These are phyloP conservation scores for Candida pseudoviswanathii DNA, from an alignment of 1,139 yeast genomes.

Conservation along the genomic window DNA sequence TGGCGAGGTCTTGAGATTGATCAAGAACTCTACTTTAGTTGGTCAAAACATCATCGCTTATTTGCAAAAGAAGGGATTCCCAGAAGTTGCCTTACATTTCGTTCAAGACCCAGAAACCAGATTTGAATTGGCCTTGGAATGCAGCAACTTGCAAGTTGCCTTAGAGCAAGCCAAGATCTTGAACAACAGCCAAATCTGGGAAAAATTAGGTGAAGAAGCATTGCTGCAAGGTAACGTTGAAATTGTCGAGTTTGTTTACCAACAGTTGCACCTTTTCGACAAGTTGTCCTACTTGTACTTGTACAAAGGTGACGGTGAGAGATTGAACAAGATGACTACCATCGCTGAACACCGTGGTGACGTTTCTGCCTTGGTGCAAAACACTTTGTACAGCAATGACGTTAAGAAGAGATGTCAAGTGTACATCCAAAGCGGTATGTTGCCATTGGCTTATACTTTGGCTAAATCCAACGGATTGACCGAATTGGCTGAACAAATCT, in stretches of 20 bases:
- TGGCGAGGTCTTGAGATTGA: slow-evolving; percentile 87
- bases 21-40: slow-evolving; percentile 85
- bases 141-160: slow-evolving; percentile 89
- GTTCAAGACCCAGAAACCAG: slow-evolving; percentile 96
- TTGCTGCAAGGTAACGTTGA: slow-evolving; percentile 85
- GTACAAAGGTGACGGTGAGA: slow-evolving; percentile 74
- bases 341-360: slow-evolving; percentile 93
- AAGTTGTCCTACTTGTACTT: slow-evolving; percentile 87
- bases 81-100: slow-evolving; percentile 91
- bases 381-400: slow-evolving; percentile 77
- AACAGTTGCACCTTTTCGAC: slow-evolving; percentile 83
- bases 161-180: slow-evolving; percentile 82
- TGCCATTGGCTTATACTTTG: slow-evolving; percentile 89
- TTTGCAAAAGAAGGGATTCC: slow-evolving; percentile 92
- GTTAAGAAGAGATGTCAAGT: slow-evolving; percentile 75
- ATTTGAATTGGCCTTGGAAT: slow-evolving; percentile 92
- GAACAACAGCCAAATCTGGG: slow-evolving; percentile 71
- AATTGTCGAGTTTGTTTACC: slow-evolving; percentile 85
- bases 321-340: slow-evolving; percentile 79
- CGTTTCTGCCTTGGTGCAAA: slow-evolving; percentile 76
- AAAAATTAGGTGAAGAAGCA: slow-evolving; percentile 82
- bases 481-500: slow-evolving; percentile 70
- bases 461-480: slow-evolving; percentile 86
- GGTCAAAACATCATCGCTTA: slow-evolving; percentile 97
- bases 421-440: slow-evolving; percentile 75